Conservation (phyloP, 306 rosid genomes). For the Lathyrus oleraceus region DNA sequence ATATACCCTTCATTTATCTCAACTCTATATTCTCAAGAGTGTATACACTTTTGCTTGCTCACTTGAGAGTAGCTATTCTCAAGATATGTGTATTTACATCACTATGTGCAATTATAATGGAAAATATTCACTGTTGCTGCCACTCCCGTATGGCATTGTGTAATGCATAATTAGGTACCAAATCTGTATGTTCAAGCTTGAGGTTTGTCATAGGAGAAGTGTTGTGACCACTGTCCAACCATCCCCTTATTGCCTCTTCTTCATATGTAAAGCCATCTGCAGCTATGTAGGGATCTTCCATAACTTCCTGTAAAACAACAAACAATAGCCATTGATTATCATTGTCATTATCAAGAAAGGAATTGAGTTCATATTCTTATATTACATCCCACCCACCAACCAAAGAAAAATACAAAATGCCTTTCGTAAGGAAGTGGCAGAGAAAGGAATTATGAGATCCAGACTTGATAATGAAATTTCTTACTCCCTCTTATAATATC, state of each 20-base stretch:
- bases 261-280: constrained; percentile 98
- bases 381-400: not conserved
- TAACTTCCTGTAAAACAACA: constrained; percentile 75
- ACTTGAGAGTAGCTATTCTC: not conserved
- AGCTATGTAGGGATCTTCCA: constrained; percentile 88
- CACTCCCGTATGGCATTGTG: constrained; percentile 92
- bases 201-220: constrained; percentile 99
- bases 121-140: constrained; percentile 57
- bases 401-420: not conserved
- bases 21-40: constrained; percentile 10
- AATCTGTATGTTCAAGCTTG: constrained; percentile 73
- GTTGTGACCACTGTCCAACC: constrained; percentile 85
- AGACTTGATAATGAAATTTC: no score
- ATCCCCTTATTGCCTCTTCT: constrained; percentile 83
- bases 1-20: constrained; percentile 8
- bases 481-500: no score
- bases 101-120: constrained; percentile 35
- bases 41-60: constrained; percentile 34
- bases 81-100: constrained; percentile 22
- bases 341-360: constrained; percentile 12
- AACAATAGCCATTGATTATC: constrained; percentile 17
- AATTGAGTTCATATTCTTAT: not conserved
- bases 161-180: constrained; percentile 86
- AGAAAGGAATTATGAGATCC: no score
- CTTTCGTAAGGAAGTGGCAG: no score